phyloP scores from a whole-genome alignment of 1,284 basidiomycete genomes.

The Naganishia albida region DNA sequence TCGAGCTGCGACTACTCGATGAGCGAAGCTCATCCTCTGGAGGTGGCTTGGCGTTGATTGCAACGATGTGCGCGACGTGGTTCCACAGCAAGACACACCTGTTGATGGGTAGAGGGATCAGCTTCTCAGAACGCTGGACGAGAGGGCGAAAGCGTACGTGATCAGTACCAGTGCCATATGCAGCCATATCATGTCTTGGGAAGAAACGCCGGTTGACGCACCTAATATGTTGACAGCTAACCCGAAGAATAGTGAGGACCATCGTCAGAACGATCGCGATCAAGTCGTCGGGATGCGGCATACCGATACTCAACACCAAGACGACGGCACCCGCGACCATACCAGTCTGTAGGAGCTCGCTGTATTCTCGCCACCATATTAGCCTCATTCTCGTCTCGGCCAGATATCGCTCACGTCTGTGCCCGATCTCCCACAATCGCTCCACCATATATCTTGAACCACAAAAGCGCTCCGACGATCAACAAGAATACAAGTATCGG shows the following conservation, averaged over 20 bases:
- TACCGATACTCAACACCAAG: conserved; percentile 11
- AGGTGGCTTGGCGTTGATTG: conserved; percentile 1
- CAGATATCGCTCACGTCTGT: conserved; percentile 2
- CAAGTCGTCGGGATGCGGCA: background rate
- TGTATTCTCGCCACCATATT: background rate
- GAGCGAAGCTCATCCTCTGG: conserved; percentile 6
- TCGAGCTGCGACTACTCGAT: conserved; percentile 12
- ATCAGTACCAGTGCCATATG: conserved; percentile 27
- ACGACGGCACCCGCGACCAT: conserved; percentile 8
- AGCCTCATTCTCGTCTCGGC: background rate
- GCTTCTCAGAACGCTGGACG: background rate
- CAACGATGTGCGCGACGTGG: conserved; percentile 18
- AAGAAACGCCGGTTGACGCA: background rate
- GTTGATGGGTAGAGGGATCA: background rate
- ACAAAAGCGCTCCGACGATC: background rate
- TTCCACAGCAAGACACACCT: conserved; percentile 32
- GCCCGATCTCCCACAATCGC: conserved; percentile 5
- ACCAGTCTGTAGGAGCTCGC: conserved; percentile 10
- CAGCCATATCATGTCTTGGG: conserved; percentile 13
- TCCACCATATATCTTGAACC: conserved; percentile 20
- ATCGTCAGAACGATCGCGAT: no score
- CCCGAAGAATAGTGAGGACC: background rate
- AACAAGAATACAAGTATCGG: conserved; percentile 9
- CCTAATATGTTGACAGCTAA: conserved; percentile 23
- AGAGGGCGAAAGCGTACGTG: conserved; percentile 1